Conservation (phyloP, 208 protist species). For the Crithidia acanthocephali region DNA sequence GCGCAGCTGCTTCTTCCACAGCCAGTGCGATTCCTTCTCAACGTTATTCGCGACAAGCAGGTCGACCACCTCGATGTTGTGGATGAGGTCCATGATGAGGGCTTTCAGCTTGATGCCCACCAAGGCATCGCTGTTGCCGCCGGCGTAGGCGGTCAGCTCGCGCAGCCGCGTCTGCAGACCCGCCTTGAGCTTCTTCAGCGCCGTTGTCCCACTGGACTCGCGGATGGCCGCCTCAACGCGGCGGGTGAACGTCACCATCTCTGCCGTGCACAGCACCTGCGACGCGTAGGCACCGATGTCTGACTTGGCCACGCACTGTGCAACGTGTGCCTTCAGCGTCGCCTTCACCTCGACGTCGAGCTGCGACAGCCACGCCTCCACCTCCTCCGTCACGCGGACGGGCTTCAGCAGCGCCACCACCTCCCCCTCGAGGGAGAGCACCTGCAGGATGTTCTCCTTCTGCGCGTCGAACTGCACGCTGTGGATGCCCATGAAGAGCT, state of each 20-base stretch:
- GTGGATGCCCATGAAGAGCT: slow-evolving; percentile 98
- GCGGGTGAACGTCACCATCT: slow-evolving; percentile 95
- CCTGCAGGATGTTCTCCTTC: slow-evolving; percentile 90
- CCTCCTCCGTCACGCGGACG: slow-evolving; percentile 93
- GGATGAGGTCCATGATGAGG: slow-evolving; percentile 98
- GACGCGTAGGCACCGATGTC: slow-evolving; percentile 94
- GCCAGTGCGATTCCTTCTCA: slow-evolving; percentile 90
- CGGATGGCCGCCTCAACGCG: slow-evolving; percentile 91
- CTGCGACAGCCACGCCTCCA: slow-evolving; percentile 96
- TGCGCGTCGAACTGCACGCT: slow-evolving; percentile 94
- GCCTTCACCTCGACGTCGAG: slow-evolving; percentile 94
- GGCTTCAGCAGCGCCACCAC: slow-evolving; percentile 90
- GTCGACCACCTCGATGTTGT: slow-evolving; percentile 97
- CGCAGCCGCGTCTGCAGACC: slow-evolving; percentile 82
- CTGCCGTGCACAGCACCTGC: slow-evolving; percentile 95
- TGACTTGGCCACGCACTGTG: slow-evolving; percentile 76
- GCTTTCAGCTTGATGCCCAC: slow-evolving; percentile 96
- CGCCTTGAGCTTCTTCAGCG: slow-evolving; percentile 76
- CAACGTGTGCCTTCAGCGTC: slow-evolving; percentile 91
- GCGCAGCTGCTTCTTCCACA: slow-evolving; percentile 98
- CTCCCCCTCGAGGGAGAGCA: slow-evolving; percentile 95
- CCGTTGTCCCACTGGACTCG: slow-evolving; percentile 54
- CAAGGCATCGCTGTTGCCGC: slow-evolving; percentile 85
- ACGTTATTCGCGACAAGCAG: slow-evolving; percentile 83
- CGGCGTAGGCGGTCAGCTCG: slow-evolving; percentile 82